phyloP scores from a whole-genome alignment of 768 basidiomycete species.

The Hygrophorus russula region DNA sequence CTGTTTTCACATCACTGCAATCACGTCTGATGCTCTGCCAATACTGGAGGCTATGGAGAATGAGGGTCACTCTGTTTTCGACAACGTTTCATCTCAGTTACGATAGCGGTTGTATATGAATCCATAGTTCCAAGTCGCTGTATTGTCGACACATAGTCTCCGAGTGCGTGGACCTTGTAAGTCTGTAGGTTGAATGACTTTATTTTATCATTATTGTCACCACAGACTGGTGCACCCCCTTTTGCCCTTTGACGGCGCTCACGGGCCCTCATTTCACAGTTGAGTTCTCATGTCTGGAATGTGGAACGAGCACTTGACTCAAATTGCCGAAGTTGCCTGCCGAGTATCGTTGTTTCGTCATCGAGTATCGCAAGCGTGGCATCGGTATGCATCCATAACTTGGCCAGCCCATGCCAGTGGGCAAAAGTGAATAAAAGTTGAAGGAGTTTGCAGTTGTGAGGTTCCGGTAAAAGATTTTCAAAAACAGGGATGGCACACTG shows the following conservation, averaged over 20 bases:
- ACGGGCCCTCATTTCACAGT: neutral
- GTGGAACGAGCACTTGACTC: neutral
- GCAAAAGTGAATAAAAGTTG: neutral
- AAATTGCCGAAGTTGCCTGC: neutral
- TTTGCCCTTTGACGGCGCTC: neutral
- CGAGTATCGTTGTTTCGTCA: neutral
- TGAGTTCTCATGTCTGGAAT: conserved; percentile 1
- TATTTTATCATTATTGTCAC: neutral
- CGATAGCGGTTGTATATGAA: neutral
- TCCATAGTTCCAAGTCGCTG: neutral
- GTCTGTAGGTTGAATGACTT: conserved; percentile 1
- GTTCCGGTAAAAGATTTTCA: conserved; percentile 3
- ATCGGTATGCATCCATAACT: conserved; percentile 5
- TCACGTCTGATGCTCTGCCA: neutral
- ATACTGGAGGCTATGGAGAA: neutral
- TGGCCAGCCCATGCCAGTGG: conserved; percentile 2
- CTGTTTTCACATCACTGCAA: neutral
- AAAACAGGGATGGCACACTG: conserved; percentile 5
- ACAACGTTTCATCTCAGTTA: neutral
- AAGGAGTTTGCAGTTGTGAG: neutral
- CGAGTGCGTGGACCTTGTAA: conserved; percentile 2
- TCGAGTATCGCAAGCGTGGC: neutral
- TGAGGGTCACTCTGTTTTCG: neutral
- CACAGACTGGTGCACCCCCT: too few species aligned
- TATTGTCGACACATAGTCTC: conserved; percentile 3